A percentile compares a stretch with the other conserved stretches of the same genome.
phyloP scores from a whole-genome alignment of 2,329 filamentous ascomycete species.

The Aspergillus viridinutans region DNA sequence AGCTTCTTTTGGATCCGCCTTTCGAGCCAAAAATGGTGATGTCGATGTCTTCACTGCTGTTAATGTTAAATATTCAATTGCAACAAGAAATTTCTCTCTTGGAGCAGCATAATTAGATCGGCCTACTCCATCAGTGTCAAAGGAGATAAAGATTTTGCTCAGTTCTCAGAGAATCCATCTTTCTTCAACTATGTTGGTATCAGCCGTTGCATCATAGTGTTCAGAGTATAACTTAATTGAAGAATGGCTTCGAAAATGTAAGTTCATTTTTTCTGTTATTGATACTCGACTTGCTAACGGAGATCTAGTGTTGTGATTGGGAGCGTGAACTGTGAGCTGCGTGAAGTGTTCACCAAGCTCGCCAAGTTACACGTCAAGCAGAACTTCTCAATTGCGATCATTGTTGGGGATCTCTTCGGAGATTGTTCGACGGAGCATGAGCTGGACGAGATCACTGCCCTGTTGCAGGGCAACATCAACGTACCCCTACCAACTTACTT shows the following conservation, averaged over 20 bases:
- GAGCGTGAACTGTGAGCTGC: conserved; percentile 73
- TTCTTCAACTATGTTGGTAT: conserved; percentile 1
- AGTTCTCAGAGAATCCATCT: not conserved
- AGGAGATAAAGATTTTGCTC: not conserved
- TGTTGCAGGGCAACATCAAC: conserved; percentile 68
- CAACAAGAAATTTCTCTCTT: not conserved
- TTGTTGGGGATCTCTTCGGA: conserved; percentile 78
- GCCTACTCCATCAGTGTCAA: not conserved
- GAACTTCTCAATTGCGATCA: conserved; percentile 76
- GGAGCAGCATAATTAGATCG: not conserved
- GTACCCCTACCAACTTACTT: conserved; percentile 89
- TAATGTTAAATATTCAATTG: not conserved
- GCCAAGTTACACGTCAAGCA: conserved; percentile 80
- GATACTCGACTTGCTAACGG: conserved; percentile 13
- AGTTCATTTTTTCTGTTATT: conserved; percentile 17
- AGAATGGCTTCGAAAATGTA: conserved; percentile 57
- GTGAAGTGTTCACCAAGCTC: conserved; percentile 73
- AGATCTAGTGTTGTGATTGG: conserved; percentile 66
- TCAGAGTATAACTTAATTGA: not conserved
- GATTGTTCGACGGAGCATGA: conserved; percentile 44
- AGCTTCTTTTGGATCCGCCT: conserved; percentile 25
- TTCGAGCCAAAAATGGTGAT: conserved; percentile 7
- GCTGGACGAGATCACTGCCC: conserved; percentile 58
- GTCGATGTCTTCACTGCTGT: not conserved
- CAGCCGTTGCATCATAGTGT: conserved; percentile 10